Conservation (phyloP, 306 rosid genomes). For the Delonix regia region DNA sequence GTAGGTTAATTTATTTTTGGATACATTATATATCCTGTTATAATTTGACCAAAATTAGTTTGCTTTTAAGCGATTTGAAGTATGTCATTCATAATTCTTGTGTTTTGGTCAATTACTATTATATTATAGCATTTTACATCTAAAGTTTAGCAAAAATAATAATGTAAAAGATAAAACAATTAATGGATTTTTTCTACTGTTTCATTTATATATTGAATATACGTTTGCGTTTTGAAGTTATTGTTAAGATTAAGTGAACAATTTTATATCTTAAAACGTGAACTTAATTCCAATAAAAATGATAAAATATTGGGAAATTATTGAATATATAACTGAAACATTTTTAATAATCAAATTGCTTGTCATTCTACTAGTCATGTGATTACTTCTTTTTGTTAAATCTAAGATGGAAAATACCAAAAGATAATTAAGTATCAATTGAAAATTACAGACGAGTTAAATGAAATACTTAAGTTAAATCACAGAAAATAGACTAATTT, state of each 20-base stretch:
- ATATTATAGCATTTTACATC: not conserved
- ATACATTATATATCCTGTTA: not conserved
- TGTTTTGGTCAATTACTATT: not conserved
- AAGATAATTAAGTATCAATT: not conserved
- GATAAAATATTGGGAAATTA: no score
- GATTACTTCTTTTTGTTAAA: not conserved
- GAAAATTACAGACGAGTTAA: not conserved
- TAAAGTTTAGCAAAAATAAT: not conserved
- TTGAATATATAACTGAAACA: no score
- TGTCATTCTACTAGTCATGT: not conserved
- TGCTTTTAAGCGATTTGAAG: no score
- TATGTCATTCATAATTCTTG: not conserved
- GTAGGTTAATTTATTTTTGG: conserved; percentile 32
- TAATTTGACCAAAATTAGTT: no score
- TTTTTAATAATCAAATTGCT: not conserved
- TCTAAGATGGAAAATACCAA: no score
- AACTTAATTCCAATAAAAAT: not conserved
- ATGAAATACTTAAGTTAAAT: not conserved
- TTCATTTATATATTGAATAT: not conserved
- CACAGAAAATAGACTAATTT: no score
- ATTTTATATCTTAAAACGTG: not conserved
- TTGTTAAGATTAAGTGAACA: not conserved
- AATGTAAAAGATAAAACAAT: no score
- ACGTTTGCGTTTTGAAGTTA: not conserved
- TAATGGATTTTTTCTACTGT: not conserved